These are phyloP conservation scores for Comarum palustre DNA, from an alignment of 306 rosid genomes.

Conservation along the genomic window DNA sequence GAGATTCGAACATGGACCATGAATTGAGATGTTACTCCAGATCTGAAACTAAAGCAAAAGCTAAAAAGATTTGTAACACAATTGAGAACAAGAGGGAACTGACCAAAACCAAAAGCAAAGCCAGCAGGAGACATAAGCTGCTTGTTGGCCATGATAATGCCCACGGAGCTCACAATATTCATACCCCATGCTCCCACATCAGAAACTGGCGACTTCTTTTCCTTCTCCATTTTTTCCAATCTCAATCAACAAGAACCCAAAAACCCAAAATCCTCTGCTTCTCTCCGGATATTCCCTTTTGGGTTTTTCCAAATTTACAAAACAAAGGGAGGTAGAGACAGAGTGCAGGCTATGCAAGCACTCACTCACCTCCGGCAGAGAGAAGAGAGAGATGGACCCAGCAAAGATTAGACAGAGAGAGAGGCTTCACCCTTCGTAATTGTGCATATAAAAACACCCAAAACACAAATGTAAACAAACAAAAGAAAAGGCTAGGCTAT, in stretches of 20 bases:
- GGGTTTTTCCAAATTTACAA: not conserved
- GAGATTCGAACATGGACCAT: not conserved
- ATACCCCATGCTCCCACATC: constrained; percentile 59
- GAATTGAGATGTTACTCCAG: not conserved
- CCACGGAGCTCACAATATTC: constrained; percentile 57
- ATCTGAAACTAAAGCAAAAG: constrained; percentile 1
- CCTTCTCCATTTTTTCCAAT: constrained; percentile 30
- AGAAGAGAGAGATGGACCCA: not conserved
- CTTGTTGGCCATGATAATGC: constrained; percentile 60
- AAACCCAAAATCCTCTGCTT: not conserved
- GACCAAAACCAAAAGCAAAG: constrained; percentile 50
- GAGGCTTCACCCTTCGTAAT: not conserved
- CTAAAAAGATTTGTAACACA: not conserved
- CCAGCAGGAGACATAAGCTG: constrained; percentile 52
- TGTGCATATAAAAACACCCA: not conserved
- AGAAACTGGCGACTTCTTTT: constrained; percentile 33
- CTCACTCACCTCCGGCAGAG: constrained; percentile 21
- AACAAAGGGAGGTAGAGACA: constrained; percentile 16
- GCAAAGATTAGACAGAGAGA: not conserved
- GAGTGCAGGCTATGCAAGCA: constrained; percentile 21
- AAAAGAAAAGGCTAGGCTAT: constrained; percentile 9
- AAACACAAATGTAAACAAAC: constrained; percentile 13
- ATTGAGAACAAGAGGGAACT: constrained; percentile 9
- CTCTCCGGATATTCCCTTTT: not conserved
- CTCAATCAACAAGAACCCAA: not conserved